Conservation (phyloP, 139 green algal genomes). For the Ettlia oleoabundans region DNA sequence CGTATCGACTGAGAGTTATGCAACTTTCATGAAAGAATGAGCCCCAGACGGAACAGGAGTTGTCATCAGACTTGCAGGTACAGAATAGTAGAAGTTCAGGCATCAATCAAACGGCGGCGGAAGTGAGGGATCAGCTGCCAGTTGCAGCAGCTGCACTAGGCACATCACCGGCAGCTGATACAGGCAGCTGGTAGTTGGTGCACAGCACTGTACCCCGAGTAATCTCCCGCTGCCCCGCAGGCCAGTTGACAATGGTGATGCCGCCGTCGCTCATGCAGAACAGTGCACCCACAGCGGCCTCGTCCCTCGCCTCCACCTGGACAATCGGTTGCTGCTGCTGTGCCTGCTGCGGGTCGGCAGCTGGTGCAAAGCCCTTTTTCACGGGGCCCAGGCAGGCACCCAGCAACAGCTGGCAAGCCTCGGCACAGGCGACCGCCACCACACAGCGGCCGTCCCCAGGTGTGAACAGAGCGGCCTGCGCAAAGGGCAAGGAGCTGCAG, state of each 20-base stretch:
- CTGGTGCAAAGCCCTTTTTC: no score
- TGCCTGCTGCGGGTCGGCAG: background rate
- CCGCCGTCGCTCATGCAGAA: constrained; percentile 17
- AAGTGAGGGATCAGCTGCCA: no score
- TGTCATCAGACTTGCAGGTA: no score
- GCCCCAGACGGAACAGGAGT: no score
- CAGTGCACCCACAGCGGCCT: background rate
- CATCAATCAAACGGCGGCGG: no score
- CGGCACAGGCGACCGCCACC: constrained; percentile 19
- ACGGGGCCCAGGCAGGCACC: constrained; percentile 6
- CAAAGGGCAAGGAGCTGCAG: background rate
- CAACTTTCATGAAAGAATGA: no score
- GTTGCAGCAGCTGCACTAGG: no score
- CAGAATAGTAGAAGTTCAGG: no score
- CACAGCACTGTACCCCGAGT: constrained; percentile 5
- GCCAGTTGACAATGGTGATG: constrained; percentile 22
- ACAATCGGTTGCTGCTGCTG: constrained; percentile 4
- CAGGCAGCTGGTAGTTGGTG: constrained; percentile 22
- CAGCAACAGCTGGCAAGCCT: constrained; percentile 40
- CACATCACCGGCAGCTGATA: no score
- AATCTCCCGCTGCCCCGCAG: constrained; percentile 11
- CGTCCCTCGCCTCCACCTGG: background rate
- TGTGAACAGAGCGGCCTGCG: constrained; percentile 30
- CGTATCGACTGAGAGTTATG: no score
- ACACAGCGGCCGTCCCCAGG: constrained; percentile 16